These are phyloP conservation scores for Besnoitia besnoiti DNA, from an alignment of 169 alveolate species.

Conservation along the genomic window DNA sequence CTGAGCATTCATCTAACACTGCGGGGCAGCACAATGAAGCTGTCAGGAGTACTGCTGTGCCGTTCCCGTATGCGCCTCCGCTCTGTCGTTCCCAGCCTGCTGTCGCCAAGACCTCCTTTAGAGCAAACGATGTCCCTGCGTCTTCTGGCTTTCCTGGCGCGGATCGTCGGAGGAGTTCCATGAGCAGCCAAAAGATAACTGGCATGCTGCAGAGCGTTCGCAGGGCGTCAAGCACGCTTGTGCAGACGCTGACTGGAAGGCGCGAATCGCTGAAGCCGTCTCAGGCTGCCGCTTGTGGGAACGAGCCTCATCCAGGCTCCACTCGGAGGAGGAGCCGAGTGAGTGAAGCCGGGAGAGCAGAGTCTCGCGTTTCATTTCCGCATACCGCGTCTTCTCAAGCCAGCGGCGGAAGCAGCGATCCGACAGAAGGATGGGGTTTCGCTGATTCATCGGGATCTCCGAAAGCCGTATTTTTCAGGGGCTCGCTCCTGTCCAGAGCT, in stretches of 20 bases:
- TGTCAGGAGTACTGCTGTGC: no score
- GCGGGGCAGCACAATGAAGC: no score
- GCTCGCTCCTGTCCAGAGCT: neutral
- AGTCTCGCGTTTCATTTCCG: neutral
- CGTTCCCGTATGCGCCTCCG: no score
- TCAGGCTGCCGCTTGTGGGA: neutral
- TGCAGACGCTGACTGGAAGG: neutral
- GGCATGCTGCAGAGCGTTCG: neutral
- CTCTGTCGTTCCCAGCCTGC: no score
- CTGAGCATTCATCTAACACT: no score
- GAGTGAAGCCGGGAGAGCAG: neutral
- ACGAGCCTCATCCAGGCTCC: neutral
- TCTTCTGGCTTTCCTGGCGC: no score
- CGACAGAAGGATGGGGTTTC: neutral
- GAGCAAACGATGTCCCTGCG: no score
- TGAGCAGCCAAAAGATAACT: neutral
- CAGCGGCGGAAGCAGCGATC: neutral
- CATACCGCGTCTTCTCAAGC: neutral
- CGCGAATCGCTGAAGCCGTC: neutral
- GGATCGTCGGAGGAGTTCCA: neutral
- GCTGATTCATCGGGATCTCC: neutral
- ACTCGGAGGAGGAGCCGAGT: neutral
- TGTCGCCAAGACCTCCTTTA: no score
- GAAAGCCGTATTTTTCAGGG: no score
- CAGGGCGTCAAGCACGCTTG: neutral